Percentiles rank a stretch among this genome's conserved stretches.
Conservation (phyloP, 2,329 filamentous ascomycete genomes). For the Thermothelomyces thermophilus region DNA sequence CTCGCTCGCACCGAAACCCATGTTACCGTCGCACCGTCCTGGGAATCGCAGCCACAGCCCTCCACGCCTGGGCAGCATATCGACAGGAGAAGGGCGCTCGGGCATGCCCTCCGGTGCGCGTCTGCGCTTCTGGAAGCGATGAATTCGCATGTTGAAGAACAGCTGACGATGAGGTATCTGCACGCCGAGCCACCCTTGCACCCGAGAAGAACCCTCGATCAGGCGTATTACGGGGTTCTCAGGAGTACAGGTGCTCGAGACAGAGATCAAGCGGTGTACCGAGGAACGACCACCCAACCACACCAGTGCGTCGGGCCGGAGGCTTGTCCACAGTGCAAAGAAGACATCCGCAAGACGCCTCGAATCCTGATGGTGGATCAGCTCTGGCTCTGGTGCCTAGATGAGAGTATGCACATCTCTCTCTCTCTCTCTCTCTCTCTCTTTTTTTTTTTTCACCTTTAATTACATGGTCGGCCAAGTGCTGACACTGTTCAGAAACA, state of each 20-base stretch:
- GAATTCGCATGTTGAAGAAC: slow-evolving; percentile 31
- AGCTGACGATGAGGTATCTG: slow-evolving; percentile 31
- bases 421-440: too few relatives aligned
- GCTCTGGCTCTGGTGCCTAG: slow-evolving; percentile 31
- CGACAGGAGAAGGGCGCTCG: slow-evolving; percentile 17
- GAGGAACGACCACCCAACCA: slow-evolving; percentile 28
- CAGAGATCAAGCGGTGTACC: slow-evolving; percentile 38
- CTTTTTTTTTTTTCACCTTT: too few relatives aligned
- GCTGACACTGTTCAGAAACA: slow-evolving; percentile 20
- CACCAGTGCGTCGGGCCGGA: slow-evolving; percentile 17
- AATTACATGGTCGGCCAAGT: too few relatives aligned
- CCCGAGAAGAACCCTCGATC: slow-evolving; percentile 40
- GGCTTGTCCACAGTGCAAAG: slow-evolving; percentile 24
- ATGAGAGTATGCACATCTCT: slow-evolving; percentile 21
- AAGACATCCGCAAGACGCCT: slow-evolving; percentile 25
- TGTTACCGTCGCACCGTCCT: slow-evolving; percentile 8
- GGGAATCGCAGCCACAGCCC: background rate
- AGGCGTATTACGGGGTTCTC: slow-evolving; percentile 32
- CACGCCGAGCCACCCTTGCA: slow-evolving; percentile 33
- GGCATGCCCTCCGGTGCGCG: slow-evolving; percentile 29
- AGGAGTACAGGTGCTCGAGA: slow-evolving; percentile 34
- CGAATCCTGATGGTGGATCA: slow-evolving; percentile 30
- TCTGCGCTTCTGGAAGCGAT: slow-evolving; percentile 34
- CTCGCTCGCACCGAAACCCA: slow-evolving; percentile 7
- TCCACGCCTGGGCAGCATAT: background rate